Evolutionary conservation across 2,329 filamentous ascomycete species (phyloP).

Genomic region (Lasiodiplodia theobromae): DNA sequence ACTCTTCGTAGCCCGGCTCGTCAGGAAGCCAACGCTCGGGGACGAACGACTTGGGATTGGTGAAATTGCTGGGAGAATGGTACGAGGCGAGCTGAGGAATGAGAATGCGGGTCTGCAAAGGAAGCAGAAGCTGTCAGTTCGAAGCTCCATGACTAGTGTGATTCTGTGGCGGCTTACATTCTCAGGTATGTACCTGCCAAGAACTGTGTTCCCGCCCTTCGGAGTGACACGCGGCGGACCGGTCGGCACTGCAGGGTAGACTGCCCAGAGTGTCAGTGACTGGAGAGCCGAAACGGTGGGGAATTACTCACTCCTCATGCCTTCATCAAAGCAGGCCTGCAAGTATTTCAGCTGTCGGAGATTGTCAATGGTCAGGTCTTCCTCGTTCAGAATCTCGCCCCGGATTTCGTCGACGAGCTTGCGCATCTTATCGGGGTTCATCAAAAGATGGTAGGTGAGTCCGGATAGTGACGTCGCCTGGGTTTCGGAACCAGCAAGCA

Average conservation of each 20-base stretch:
- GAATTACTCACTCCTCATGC: constrained; percentile 37
- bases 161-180: constrained; percentile 30
- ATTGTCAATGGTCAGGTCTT: constrained; percentile 45
- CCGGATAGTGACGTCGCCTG: constrained; percentile 52
- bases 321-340: constrained; percentile 51
- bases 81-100: constrained; percentile 26
- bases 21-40: constrained; percentile 52
- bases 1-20: neutral
- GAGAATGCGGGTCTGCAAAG: constrained; percentile 22
- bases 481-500: constrained; percentile 55
- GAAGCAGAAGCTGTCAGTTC: neutral
- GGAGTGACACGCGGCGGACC: constrained; percentile 45
- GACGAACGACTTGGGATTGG: constrained; percentile 43
- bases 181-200: constrained; percentile 46
- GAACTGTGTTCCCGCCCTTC: constrained; percentile 45
- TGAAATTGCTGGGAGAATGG: constrained; percentile 41
- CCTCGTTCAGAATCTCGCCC: constrained; percentile 34
- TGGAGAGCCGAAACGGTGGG: neutral
- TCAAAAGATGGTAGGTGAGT: constrained; percentile 45
- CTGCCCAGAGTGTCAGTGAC: neutral
- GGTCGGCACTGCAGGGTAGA: constrained; percentile 51
- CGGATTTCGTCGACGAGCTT: constrained; percentile 42
- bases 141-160: no score
- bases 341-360: constrained; percentile 46
- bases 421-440: constrained; percentile 36